A percentile compares a stretch with the other conserved stretches of the same genome.
These are phyloP conservation scores for Eucalyptus camaldulensis DNA, from an alignment of 345 rosid species.

Conservation along the genomic window DNA sequence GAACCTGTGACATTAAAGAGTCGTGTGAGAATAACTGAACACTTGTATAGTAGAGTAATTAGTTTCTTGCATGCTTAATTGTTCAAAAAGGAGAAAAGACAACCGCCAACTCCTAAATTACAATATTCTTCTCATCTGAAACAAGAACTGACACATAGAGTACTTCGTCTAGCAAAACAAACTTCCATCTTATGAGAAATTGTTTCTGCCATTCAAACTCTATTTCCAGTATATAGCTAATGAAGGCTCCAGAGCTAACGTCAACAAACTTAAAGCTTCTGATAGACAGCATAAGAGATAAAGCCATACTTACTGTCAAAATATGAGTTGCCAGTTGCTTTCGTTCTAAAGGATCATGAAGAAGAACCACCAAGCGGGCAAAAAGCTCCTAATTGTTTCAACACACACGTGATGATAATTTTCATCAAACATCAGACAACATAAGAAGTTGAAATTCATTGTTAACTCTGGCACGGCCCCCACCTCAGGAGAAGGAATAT, in stretches of 20 bases:
- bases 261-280: background rate
- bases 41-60: background rate
- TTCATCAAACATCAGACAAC: background rate
- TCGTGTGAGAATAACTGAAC: background rate
- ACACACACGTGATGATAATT: background rate
- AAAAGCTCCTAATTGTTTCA: slow-evolving; percentile 63
- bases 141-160: background rate
- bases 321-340: slow-evolving; percentile 84
- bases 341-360: slow-evolving; percentile 90
- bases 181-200: background rate
- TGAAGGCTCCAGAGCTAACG: background rate
- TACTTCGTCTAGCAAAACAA: background rate
- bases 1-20: slow-evolving; percentile 45
- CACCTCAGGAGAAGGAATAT: slow-evolving; percentile 90
- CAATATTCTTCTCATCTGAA: background rate
- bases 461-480: background rate
- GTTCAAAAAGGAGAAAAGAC: background rate
- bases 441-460: background rate
- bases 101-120: background rate
- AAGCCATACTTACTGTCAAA: slow-evolving; percentile 51
- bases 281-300: background rate
- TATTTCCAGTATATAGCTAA: background rate
- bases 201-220: background rate
- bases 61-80: background rate
- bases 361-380: slow-evolving; percentile 88